A percentile compares a stretch with the other conserved stretches of the same genome.
Evolutionary conservation across 805 yeast species (phyloP).

Genomic region (Spathaspora boniae): DNA sequence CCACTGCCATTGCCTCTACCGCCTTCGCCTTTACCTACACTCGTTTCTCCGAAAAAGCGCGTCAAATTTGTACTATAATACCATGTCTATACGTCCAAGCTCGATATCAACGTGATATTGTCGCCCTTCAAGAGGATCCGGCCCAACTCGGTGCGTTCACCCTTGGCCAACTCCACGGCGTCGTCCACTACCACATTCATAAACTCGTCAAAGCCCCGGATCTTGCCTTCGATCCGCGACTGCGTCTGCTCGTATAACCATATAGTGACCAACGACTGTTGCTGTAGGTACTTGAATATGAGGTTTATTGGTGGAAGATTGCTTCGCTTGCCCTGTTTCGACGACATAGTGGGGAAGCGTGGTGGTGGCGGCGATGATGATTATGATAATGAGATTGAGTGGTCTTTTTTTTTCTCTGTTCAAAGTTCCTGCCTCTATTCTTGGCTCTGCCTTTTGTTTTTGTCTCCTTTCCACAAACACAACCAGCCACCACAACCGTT

Average conservation of each 20-base stretch:
- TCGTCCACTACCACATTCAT: slow-evolving; percentile 76
- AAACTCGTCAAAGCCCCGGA: slow-evolving; percentile 94
- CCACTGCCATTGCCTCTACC: neutral
- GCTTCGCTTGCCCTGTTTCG: slow-evolving; percentile 19
- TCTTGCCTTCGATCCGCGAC: slow-evolving; percentile 73
- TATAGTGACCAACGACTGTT: slow-evolving; percentile 71
- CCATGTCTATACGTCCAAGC: slow-evolving; percentile 25
- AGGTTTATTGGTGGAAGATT: slow-evolving; percentile 90
- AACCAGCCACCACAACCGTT: neutral
- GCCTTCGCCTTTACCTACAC: slow-evolving; percentile 8
- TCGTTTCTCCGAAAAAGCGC: slow-evolving; percentile 19
- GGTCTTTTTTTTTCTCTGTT: neutral
- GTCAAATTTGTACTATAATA: slow-evolving; percentile 20
- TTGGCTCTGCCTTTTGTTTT: neutral
- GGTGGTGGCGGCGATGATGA: neutral
- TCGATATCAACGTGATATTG: slow-evolving; percentile 72
- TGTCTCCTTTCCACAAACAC: neutral
- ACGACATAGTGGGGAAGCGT: slow-evolving; percentile 5
- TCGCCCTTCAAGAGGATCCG: slow-evolving; percentile 87
- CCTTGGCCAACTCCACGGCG: slow-evolving; percentile 61
- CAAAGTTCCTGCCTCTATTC: neutral
- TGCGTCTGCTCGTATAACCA: slow-evolving; percentile 89
- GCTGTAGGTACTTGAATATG: slow-evolving; percentile 81
- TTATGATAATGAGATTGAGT: neutral
- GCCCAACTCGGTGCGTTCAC: slow-evolving; percentile 58